Base-by-base conservation (phyloP, 2,329 filamentous ascomycete genomes). In the Aphanocladium album region DNA sequence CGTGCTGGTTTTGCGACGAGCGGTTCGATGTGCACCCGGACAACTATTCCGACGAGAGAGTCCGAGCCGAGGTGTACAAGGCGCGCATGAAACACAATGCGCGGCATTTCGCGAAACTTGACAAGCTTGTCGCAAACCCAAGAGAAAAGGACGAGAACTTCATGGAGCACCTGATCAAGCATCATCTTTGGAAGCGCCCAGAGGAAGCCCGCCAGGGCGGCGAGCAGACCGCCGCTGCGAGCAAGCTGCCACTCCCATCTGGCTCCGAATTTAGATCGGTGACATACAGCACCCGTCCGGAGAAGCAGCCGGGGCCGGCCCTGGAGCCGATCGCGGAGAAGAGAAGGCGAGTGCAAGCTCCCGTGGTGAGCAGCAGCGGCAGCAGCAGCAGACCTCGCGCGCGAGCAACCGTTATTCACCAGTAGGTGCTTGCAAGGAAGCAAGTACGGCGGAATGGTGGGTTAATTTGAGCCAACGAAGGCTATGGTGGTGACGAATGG, bases 1-100 rank as follows among this genome's bases (percentile, higher is more conserved):
- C 74, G 0, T 86, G 83, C 65, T 82, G 78, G 76, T 84, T 82
- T 62, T 86, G 83, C 65, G 72, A 79, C 58, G n/a, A 43, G 11
- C 11, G 14, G 23, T 50, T 43, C 25, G 8, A 17, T n/a, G 57
- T 61, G 5, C 16, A 35, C 0, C 81, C 79, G 60, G 64, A 66
- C 6, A 63, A 71, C 2, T 52, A 46, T 0, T 50, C 63, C 0
- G 56, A 50, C 0, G 39, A 39, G 19, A 27, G 52, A 11, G 17
- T 50, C 35, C 7, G 11, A 4, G 19, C 23, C 5, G 35, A 43
- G 17, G 47, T 59, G n/a, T 59, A 52, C 37, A 52, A 43, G 12
- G 11, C 5, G 14, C 76, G 83, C 2, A 80, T 85, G 79, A 33
- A 67, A 3, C 83, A 86, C 64, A 80, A 85, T 54, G 74, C 70